A percentile compares a stretch with the other conserved stretches of the same genome.
phyloP scores from a whole-genome alignment of 768 basidiomycete genomes.

The Sporobolomyces pararoseus region DNA sequence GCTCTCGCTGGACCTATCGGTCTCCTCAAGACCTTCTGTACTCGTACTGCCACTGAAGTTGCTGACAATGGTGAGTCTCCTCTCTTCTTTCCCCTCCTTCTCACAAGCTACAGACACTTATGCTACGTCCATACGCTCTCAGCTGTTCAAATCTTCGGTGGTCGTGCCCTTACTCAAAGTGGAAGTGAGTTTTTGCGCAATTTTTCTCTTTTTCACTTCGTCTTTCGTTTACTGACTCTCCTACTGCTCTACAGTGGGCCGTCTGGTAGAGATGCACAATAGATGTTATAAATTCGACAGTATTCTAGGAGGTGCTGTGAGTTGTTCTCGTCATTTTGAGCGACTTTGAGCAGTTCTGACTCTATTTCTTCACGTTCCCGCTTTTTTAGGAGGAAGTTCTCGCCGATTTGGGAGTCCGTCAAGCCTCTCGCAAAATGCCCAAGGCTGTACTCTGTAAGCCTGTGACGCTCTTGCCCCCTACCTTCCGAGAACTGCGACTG shows the following conservation, averaged over 20 bases:
- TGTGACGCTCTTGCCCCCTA: neutral
- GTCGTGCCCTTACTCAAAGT: constrained; percentile 68
- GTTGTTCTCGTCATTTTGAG: neutral
- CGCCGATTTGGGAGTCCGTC: constrained; percentile 37
- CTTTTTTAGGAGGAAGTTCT: constrained; percentile 32
- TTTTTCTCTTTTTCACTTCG: neutral
- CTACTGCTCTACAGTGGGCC: constrained; percentile 16
- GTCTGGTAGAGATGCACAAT: constrained; percentile 24
- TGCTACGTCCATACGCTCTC: neutral
- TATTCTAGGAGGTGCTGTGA: constrained; percentile 30
- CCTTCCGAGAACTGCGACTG: neutral
- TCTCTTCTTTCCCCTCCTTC: neutral
- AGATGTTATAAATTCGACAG: constrained; percentile 34
- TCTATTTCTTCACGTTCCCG: neutral
- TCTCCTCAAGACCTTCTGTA: constrained; percentile 38
- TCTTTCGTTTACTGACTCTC: neutral
- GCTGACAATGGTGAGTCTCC: constrained; percentile 52
- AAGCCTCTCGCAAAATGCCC: constrained; percentile 41
- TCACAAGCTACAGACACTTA: too few species aligned
- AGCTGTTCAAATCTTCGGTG: constrained; percentile 78
- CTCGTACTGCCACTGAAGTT: constrained; percentile 28
- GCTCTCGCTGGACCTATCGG: constrained; percentile 41
- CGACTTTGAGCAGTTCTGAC: too few species aligned
- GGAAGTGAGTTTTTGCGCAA: constrained; percentile 16
- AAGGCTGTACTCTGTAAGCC: constrained; percentile 33